Evolutionary conservation across 73 alveolate genomes (phyloP), one percentile per base, ranked within the genome.

Genomic region (Paramecium octaurelia): DNA sequence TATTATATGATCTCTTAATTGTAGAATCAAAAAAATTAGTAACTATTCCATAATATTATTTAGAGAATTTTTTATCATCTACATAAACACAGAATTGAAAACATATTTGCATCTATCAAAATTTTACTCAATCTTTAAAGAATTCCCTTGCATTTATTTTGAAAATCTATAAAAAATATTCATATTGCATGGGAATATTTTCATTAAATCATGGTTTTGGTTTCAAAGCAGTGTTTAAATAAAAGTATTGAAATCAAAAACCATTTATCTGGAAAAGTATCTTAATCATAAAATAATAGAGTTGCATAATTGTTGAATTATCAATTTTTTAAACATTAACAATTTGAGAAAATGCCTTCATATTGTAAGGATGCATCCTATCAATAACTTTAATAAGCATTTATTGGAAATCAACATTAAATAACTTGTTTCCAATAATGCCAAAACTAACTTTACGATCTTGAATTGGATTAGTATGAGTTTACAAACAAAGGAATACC

Each of bases 151-250:
- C 20, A 3, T 20, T 12, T 80, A 80, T 80, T 80, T 43, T 80
- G 46, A 42, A 46, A 42, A 80, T 29, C 31, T 80, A 2, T 34
- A 80, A 27, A 44, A 46, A 23, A 7, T 80, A n/a, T 46, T 31
- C 21, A 80, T 80, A 24, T 6, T 80, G 20, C 91, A 80, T 80
- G 91, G 91, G 20, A 80, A 80, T 43, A 44, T 80, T 29, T 80
- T 80, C 18, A 48, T 80, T 3, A 80, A 80, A 80, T 80, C 91
- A 44, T 80, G 91, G 91, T 80, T 80, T 35, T 80, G 91, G 91
- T 80, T 80, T 80, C 16, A 80, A 64, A 80, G 48, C 12, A 48
- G 70, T 80, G 50, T 80, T 4, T 43, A 80, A 80, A 80, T 80
- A 44, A 44, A 42, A 48, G n/a, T 43, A 10, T 46, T 80, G 20